Evolutionary conservation across 768 basidiomycete genomes (phyloP), one percentile per base, ranked within the genome.

Genomic region (Leccinellum albellum): DNA sequence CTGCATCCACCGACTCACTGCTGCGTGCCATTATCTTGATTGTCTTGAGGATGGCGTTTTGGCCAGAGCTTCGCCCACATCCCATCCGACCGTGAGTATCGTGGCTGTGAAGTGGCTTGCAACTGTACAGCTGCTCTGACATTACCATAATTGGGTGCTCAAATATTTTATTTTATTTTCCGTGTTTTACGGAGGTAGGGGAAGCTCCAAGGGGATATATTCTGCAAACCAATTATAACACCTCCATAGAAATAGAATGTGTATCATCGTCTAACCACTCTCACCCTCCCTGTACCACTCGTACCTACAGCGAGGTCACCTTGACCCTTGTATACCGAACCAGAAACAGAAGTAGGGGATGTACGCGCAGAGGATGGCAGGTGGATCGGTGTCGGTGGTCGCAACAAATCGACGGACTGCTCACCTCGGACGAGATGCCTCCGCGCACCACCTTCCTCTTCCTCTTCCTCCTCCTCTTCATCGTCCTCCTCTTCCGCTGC

Each of bases 11-110:
- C 23, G 45, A 79, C 88, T 77, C 76, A 90, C 89, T 86, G 74
- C 78, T 83, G 70, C 90, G 87, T 72, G 78, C 80, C 89, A 92
- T 91, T 80, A 74, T 82, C 81, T 73, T 74, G 65, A 64, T 70
- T 64, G 78, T 85, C 80, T 85, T 82, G 82, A 82, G 72, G 78
- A 45, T 64, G 57, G 45, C 33, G 56, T 56, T 53, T 21, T 47
- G 52, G 53, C 53, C 9, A 52, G 53, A 65, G 64, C 68, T 67
- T 69, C 53, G 51, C 67, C 64, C 58, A 59, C 3, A 46, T 37
- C 31, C 24, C 4, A 50, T 32, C 28, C 46, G 53, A 58, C 59
- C 53, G 58, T 50, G 50, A 49, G 64, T 72, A 74, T n/a, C 33
- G 58, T 79, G 82, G 82, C 80, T 82, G 70, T 61, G 53, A 2